These are phyloP conservation scores for Hypoxylon sp. DNA, from an alignment of 2,329 filamentous ascomycete species.

Conservation along the genomic window DNA sequence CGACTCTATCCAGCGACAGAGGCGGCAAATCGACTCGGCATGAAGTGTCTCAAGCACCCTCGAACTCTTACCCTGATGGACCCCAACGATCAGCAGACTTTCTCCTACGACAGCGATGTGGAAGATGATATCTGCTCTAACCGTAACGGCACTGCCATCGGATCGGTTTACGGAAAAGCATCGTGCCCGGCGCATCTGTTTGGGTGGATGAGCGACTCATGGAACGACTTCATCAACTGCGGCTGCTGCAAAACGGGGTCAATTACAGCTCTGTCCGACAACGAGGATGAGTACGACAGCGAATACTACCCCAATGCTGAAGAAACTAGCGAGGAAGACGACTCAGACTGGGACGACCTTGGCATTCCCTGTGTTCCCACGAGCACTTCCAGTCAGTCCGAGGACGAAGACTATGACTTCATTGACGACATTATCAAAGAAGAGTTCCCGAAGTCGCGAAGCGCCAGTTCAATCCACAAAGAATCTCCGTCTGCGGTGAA, in stretches of 20 bases:
- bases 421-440: slow-evolving; percentile 46
- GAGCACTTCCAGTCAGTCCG: neutral
- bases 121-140: slow-evolving; percentile 25
- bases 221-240: slow-evolving; percentile 39
- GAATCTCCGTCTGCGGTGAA: neutral
- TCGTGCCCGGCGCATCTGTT: slow-evolving; percentile 25
- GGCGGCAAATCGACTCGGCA: slow-evolving; percentile 8
- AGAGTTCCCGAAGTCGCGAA: slow-evolving; percentile 45
- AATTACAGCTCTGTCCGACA: slow-evolving; percentile 12
- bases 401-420: slow-evolving; percentile 39
- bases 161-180: neutral
- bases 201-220: slow-evolving; percentile 39
- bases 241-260: slow-evolving; percentile 19
- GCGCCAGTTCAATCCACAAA: neutral
- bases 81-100: slow-evolving; percentile 19
- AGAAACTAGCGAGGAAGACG: neutral
- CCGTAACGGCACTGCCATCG: neutral
- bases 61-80: slow-evolving; percentile 36
- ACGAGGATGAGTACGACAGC: neutral
- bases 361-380: slow-evolving; percentile 31
- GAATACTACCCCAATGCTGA: neutral
- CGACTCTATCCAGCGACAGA: slow-evolving; percentile 39
- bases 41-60: slow-evolving; percentile 42
- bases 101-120: slow-evolving; percentile 42
- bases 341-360: slow-evolving; percentile 46